Conservation (phyloP, 495 filamentous ascomycete genomes). For the Bathelium albidoporum region DNA sequence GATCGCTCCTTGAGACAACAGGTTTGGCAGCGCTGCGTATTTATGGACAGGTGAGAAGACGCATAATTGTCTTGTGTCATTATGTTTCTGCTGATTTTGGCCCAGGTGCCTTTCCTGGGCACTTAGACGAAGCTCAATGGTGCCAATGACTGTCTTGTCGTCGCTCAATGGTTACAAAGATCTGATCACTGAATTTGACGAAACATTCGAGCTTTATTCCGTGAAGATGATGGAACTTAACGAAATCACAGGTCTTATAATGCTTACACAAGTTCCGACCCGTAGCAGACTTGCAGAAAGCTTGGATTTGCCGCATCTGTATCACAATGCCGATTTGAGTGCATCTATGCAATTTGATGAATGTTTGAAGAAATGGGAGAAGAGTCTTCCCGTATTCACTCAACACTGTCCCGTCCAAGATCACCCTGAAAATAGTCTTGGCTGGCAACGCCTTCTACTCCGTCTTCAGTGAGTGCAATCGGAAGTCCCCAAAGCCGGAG, state of each 20-base stretch:
- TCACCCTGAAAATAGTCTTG: background rate
- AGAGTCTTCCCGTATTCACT: background rate
- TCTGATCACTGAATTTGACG: background rate
- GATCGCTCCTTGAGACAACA: background rate
- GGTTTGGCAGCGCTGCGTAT: background rate
- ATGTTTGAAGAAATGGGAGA: background rate
- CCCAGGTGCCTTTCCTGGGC: background rate
- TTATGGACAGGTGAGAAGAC: background rate
- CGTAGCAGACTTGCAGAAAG: background rate
- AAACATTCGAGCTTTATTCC: background rate
- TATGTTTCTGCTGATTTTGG: background rate
- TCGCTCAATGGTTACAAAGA: background rate
- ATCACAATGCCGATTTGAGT: background rate
- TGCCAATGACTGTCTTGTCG: background rate
- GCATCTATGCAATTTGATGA: background rate
- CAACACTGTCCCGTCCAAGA: background rate
- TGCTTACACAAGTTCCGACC: background rate
- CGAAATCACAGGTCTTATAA: background rate
- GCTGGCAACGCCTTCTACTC: background rate
- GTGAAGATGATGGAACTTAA: background rate
- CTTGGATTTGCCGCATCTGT: background rate
- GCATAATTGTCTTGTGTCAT: background rate
- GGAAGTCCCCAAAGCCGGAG: background rate
- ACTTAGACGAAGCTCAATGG: background rate
- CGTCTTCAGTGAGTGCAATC: background rate